A percentile compares a stretch with the other conserved stretches of the same genome.
These are phyloP conservation scores for Agaricus blazei DNA, from an alignment of 768 basidiomycete species.

Conservation along the genomic window DNA sequence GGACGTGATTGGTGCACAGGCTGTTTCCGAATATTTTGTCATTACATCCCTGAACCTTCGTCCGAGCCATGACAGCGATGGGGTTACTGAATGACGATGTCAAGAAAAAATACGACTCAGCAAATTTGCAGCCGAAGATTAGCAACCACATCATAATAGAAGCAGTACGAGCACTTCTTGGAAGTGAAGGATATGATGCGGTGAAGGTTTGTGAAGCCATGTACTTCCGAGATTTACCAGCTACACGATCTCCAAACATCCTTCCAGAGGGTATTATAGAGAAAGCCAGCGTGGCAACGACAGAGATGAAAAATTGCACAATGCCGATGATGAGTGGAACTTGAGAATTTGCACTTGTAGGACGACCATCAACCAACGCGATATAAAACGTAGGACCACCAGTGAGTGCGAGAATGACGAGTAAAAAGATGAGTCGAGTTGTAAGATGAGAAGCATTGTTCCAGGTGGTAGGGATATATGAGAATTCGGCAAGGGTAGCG, in stretches of 20 bases:
- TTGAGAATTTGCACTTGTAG: slow-evolving; percentile 38
- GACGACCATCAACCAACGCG: slow-evolving; percentile 70
- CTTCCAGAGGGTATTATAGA: slow-evolving; percentile 90
- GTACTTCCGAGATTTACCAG: slow-evolving; percentile 96
- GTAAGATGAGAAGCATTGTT: slow-evolving; percentile 97
- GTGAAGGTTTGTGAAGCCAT: slow-evolving; percentile 99
- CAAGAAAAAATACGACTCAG: slow-evolving; percentile 97
- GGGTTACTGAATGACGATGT: slow-evolving; percentile 96
- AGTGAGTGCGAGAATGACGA: slow-evolving; percentile 89
- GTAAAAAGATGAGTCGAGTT: slow-evolving; percentile 86
- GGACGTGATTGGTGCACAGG: slow-evolving; percentile 88
- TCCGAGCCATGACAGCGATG: slow-evolving; percentile 94
- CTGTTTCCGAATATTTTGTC: slow-evolving; percentile 78
- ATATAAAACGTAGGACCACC: slow-evolving; percentile 94
- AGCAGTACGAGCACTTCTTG: slow-evolving; percentile 67
- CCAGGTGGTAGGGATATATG: slow-evolving; percentile 98
- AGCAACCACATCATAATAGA: slow-evolving; percentile 88
- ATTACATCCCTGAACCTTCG: slow-evolving; percentile 84
- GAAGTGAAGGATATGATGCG: slow-evolving; percentile 86
- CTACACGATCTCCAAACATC: slow-evolving; percentile 98
- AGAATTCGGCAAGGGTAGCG: slow-evolving; percentile 92
- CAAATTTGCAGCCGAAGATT: slow-evolving; percentile 94
- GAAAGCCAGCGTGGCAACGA: slow-evolving; percentile 78
- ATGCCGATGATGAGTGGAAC: slow-evolving; percentile 89
- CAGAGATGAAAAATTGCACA: slow-evolving; percentile 91